These are phyloP conservation scores for Ploettnerulaceae sp. DNA, from an alignment of 2,329 filamentous ascomycete genomes.

Conservation along the genomic window DNA sequence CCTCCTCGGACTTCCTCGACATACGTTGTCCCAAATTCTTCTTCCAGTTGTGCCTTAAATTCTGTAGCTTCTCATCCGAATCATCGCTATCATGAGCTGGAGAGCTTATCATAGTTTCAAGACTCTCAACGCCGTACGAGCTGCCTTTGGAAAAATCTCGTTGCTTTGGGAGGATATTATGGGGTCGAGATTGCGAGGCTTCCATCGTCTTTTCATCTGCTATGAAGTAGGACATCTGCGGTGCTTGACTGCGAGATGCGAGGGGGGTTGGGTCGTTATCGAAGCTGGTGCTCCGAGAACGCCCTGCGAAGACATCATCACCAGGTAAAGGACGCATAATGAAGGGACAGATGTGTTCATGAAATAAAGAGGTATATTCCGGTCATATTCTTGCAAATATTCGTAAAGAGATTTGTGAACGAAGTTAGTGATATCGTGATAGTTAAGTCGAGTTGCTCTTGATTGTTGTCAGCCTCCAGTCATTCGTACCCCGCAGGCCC, in stretches of 20 bases:
- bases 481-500: constrained; percentile 11
- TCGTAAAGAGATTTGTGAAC: neutral
- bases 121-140: constrained; percentile 33
- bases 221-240: constrained; percentile 49
- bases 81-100: constrained; percentile 29
- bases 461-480: constrained; percentile 12
- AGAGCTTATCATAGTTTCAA: constrained; percentile 33
- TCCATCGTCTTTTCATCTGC: constrained; percentile 47
- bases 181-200: constrained; percentile 35
- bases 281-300: constrained; percentile 36
- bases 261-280: constrained; percentile 37
- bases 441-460: constrained; percentile 1
- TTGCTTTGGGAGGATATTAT: constrained; percentile 29
- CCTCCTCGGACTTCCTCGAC: constrained; percentile 24
- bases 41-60: constrained; percentile 30
- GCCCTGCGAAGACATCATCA: constrained; percentile 39
- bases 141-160: constrained; percentile 36
- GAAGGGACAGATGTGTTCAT: constrained; percentile 2
- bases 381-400: neutral
- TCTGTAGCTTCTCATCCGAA: constrained; percentile 24
- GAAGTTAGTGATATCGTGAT: constrained; percentile 1
- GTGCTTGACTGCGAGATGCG: constrained; percentile 32
- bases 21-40: constrained; percentile 22
- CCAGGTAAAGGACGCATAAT: constrained; percentile 44
- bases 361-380: neutral